Base-by-base conservation (phyloP, 306 rosid species). In the Pterocarpus macrocarpus region DNA sequence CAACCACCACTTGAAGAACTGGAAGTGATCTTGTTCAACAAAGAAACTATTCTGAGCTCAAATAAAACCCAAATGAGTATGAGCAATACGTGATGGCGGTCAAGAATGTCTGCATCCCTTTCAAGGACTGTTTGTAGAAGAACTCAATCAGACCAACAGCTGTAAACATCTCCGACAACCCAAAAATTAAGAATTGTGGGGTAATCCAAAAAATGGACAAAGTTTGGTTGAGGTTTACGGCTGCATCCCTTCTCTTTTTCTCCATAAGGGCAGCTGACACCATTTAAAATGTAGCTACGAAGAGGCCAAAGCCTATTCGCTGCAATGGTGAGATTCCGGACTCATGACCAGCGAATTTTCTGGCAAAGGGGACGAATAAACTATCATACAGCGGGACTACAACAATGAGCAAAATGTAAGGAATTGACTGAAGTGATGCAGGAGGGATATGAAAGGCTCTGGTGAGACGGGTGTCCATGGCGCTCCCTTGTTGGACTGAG, bases 181-280 rank as follows among this genome's bases (percentile, higher is more conserved):
- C 99, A 73, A 96, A 96, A 47, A 96, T 96, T 39, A 96, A 83
- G 89, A 90, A 96, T 22, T 96, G 99, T 7, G 99, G 99, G 1
- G 99, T 85, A 68, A 96, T 96, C 99, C 99, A 96, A 28, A 96
- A 96, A 17, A 96, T 93, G 22, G 99, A 96, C 45, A 96, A 4
- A 2, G 80, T 92, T 32, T 84, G 30, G 82, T 82, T 72, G 2
- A 15, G 84, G 53, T 82, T 59, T 1, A 91, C 15, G 1, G 92
- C 91, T 8, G 90, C 84, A 16, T 91, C 97, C 80, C 95, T 90
- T 45, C 99, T 86, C 84, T 83, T 92, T 49, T 87, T 87, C 91
- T 96, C 99, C 91, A 82, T 80, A 2, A 94, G 39, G 30, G 97
- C 99, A 43, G 99, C 99, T 1, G 99, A 52, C 32, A 96, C 90